Conservation (phyloP, 768 basidiomycete species). For the Mrakia blollopis region DNA sequence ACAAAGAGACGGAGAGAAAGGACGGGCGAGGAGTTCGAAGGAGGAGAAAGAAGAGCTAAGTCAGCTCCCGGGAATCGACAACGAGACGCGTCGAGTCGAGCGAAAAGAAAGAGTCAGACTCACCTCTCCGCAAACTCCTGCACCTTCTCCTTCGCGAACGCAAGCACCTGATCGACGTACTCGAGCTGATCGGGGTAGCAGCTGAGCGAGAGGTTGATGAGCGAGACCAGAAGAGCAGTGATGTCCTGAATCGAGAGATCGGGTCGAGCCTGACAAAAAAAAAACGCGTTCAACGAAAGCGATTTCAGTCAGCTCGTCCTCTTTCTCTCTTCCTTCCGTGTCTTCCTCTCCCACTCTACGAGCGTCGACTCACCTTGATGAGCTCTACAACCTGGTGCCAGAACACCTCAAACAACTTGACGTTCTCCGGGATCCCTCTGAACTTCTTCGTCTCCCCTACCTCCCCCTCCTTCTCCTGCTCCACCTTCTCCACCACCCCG, state of each 20-base stretch:
- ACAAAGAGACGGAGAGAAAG: slow-evolving; percentile 42
- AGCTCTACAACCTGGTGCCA: slow-evolving; percentile 98
- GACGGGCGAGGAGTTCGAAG: slow-evolving; percentile 77
- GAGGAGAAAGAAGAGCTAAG: slow-evolving; percentile 47
- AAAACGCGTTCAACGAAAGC: neutral
- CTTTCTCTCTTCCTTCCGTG: too few species aligned
- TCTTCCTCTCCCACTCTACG: too few species aligned
- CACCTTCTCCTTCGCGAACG: slow-evolving; percentile 80
- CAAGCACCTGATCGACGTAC: slow-evolving; percentile 93
- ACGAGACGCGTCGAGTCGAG: neutral
- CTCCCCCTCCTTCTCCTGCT: slow-evolving; percentile 23
- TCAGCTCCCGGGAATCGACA: neutral
- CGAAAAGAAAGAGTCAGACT: slow-evolving; percentile 19
- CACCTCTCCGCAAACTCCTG: slow-evolving; percentile 79
- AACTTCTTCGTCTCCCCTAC: slow-evolving; percentile 67
- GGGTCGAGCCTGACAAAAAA: slow-evolving; percentile 71
- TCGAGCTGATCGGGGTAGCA: slow-evolving; percentile 96
- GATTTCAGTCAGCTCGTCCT: neutral
- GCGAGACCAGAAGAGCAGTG: slow-evolving; percentile 88
- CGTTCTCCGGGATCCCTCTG: slow-evolving; percentile 89
- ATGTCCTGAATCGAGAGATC: slow-evolving; percentile 96
- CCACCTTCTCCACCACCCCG: slow-evolving; percentile 31
- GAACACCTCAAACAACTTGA: slow-evolving; percentile 94
- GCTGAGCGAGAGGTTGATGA: slow-evolving; percentile 89
- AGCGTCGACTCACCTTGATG: slow-evolving; percentile 66